A percentile compares a stretch with the other conserved stretches of the same genome.
Evolutionary conservation across 2,329 filamentous ascomycete species (phyloP).

Genomic region (Bertia moriformis): DNA sequence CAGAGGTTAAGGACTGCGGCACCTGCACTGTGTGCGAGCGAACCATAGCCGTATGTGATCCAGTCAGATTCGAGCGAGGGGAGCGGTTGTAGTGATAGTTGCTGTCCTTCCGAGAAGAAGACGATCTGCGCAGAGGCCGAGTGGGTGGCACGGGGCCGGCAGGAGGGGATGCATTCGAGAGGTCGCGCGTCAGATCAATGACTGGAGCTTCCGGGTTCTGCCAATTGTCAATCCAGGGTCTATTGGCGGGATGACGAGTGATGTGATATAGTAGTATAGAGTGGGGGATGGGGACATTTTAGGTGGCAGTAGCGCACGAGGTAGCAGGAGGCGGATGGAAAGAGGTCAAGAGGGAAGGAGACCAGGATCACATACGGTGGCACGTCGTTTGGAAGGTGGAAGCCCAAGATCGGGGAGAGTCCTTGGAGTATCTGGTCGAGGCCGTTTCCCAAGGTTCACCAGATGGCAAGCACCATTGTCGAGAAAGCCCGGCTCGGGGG

Average conservation of each 20-base stretch:
- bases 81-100: constrained; percentile 11
- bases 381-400: constrained; percentile 23
- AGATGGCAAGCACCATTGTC: not conserved
- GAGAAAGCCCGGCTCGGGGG: not conserved
- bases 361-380: constrained; percentile 25
- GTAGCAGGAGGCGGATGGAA: constrained; percentile 9
- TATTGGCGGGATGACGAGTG: constrained; percentile 12
- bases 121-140: not conserved
- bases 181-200: constrained; percentile 13
- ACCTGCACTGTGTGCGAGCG: constrained; percentile 21
- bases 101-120: constrained; percentile 9
- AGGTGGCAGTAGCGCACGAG: constrained; percentile 6
- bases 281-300: constrained; percentile 7
- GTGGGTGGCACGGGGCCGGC: constrained; percentile 10
- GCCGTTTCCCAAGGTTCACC: not conserved
- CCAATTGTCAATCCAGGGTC: constrained; percentile 22
- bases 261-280: constrained; percentile 4
- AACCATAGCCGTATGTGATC: constrained; percentile 11
- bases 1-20: constrained; percentile 16
- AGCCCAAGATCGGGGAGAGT: constrained; percentile 12
- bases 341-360: constrained; percentile 14
- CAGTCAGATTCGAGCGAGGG: constrained; percentile 5
- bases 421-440: constrained; percentile 1
- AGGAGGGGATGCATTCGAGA: constrained; percentile 14
- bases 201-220: constrained; percentile 21